These are phyloP conservation scores for Stachybotrys chlorohalonatus DNA, from an alignment of 2,329 filamentous ascomycete genomes.

Conservation along the genomic window DNA sequence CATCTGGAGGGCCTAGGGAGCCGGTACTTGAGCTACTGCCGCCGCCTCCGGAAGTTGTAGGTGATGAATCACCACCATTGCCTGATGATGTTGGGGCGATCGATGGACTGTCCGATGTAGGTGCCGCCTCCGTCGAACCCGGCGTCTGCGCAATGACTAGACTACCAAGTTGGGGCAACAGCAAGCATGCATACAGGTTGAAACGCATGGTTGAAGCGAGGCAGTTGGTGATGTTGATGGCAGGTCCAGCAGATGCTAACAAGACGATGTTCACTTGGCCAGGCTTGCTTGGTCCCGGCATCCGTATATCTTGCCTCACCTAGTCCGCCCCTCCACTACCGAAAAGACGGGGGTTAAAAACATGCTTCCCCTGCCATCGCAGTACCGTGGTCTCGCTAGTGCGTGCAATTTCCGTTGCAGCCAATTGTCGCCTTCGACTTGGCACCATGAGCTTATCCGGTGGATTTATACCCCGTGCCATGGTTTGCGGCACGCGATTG, in stretches of 20 bases:
- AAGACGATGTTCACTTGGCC: neutral
- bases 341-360: no score
- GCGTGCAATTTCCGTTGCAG: neutral
- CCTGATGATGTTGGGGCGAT: neutral
- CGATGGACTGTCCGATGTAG: neutral
- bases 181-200: neutral
- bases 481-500: neutral
- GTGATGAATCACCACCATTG: neutral
- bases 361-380: no score
- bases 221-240: neutral
- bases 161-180: neutral
- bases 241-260: neutral
- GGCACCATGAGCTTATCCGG: neutral
- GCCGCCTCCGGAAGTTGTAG: conserved; percentile 1
- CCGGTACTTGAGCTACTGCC: conserved; percentile 15
- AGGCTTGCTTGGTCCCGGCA: no score
- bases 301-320: no score
- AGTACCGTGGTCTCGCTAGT: no score
- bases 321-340: no score
- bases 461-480: neutral
- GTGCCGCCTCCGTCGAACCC: neutral
- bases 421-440: neutral
- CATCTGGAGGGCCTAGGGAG: conserved; percentile 27
- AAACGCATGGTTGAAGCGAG: neutral
- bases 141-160: neutral